Conservation (phyloP, 2,329 filamentous ascomycete genomes). For the Phialophora macrospora region DNA sequence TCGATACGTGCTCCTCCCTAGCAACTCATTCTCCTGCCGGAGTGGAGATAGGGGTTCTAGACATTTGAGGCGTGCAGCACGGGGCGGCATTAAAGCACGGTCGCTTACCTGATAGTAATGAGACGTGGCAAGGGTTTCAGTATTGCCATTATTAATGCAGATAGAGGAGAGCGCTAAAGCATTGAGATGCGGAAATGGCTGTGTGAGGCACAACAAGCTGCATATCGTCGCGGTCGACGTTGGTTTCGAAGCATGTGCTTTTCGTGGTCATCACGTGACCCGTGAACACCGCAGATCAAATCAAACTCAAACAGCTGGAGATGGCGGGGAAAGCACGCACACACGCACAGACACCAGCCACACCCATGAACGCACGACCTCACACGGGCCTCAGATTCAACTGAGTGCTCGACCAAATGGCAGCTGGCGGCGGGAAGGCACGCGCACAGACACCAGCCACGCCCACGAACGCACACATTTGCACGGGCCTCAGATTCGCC, state of each 20-base stretch:
- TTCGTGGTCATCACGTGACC: neutral
- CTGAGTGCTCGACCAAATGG: neutral
- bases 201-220: conserved; percentile 5
- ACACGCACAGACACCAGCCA: too few species aligned
- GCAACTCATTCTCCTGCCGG: neutral
- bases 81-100: conserved; percentile 4
- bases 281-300: neutral
- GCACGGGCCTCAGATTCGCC: too few species aligned
- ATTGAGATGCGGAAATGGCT: neutral
- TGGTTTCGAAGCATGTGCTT: conserved; percentile 22
- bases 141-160: conserved; percentile 22
- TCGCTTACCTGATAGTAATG: conserved; percentile 16
- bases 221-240: neutral
- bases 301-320: neutral
- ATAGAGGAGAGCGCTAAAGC: conserved; percentile 7
- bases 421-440: too few species aligned
- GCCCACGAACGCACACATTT: too few species aligned
- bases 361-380: neutral
- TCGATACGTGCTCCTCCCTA: conserved; percentile 10
- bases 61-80: conserved; percentile 6
- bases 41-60: conserved; percentile 15
- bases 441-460: too few species aligned
- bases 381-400: neutral
- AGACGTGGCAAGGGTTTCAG: conserved; percentile 9
- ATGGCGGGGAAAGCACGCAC: conserved; percentile 3